Base-by-base conservation (phyloP, 78 protist species). In the Bigelowiella natans region DNA sequence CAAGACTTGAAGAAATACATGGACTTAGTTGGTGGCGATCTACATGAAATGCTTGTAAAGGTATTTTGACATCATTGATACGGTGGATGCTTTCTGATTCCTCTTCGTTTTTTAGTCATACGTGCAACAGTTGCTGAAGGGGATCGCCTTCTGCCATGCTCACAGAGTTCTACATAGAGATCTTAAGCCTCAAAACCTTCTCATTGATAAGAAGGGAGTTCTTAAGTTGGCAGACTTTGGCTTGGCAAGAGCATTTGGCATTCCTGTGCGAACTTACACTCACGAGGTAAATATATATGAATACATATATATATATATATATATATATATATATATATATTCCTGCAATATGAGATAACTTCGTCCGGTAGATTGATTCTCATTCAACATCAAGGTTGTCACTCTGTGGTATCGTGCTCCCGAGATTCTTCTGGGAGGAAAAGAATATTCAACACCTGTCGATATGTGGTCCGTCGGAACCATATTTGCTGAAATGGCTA, bases 341-440 rank as follows among this genome's bases (percentile, higher is more conserved):
- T n/a, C n/a, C n/a, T n/a, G 73, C 73, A 7, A 51, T 18, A 51
- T 51, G 73, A 51, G 7, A 51, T 51, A 51, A 18, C 73, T 7
- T n/a, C n/a, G n/a, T n/a, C n/a, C n/a, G 73, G 34, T 18, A 51
- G 18, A 51, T 51, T 26, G 18, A 26, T 51, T 18, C 86, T 31
- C 86, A 83, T 83, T 36, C 36, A 37, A 0, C n/a, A n/a, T 30
- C 0, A 38, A 88, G 90, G 97, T 96, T 3, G 98, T 95, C 2
- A 96, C 98, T 40, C 94, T 96, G 34, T 96, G 98, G 98, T 96
- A 96, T 85, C 88, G 98, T 28, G 96, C 98, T 1, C 98, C 98
- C 0, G 98, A 96, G 64, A 96, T 96, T 0, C 91, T 96, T 40
- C 93, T 96, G 2, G 97, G 97, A 31, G 90, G 96, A 0, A 94